These are phyloP conservation scores for Manihot esculenta DNA, from an alignment of 441 rosid genomes.

Conservation along the genomic window DNA sequence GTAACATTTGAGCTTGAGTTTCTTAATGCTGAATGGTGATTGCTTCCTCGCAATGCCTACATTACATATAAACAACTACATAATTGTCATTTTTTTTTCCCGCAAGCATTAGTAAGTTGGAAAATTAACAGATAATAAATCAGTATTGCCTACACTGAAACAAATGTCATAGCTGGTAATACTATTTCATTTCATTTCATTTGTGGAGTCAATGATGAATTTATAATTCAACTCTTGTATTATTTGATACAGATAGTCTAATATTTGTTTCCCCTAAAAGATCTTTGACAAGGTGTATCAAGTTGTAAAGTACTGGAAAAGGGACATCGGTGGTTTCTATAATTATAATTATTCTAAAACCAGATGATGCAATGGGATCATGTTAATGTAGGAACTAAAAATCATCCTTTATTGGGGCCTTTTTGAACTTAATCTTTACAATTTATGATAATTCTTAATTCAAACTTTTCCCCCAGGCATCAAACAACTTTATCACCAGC, in stretches of 20 bases:
- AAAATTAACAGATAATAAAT: not conserved
- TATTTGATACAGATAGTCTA: not conserved
- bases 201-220: not conserved
- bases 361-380: not conserved
- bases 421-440: not conserved
- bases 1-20: slow-evolving; percentile 4
- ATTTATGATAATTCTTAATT: not conserved
- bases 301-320: not conserved
- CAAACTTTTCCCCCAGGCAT: slow-evolving; percentile 45
- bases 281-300: not conserved
- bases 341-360: not conserved
- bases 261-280: not conserved
- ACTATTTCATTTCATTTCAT: not conserved
- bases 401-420: not conserved
- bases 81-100: not conserved
- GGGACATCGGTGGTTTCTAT: not conserved
- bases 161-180: not conserved
- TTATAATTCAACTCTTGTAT: slow-evolving; percentile 1
- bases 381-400: not conserved
- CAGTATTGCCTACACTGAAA: not conserved
- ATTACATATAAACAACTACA: not conserved
- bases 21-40: not conserved
- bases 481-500: slow-evolving; percentile 62
- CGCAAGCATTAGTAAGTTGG: not conserved
- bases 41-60: not conserved